Conservation (phyloP, 2,329 filamentous ascomycete genomes). For the Macrophomina tecta region DNA sequence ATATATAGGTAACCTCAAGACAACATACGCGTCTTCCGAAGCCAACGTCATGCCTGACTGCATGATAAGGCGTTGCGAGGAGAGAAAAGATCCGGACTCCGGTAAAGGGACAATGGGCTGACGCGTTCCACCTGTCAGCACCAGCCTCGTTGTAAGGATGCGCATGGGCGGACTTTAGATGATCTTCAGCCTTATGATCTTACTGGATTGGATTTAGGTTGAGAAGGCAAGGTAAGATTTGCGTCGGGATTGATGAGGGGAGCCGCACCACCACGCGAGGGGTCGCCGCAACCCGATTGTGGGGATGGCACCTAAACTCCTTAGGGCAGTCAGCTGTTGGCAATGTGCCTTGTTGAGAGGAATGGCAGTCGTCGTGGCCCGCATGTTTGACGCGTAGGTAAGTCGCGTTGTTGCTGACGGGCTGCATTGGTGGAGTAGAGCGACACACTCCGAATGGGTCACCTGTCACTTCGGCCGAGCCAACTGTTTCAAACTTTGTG, state of each 20-base stretch:
- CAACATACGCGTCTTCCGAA: conserved; percentile 14
- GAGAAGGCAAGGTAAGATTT: not conserved
- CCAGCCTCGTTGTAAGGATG: conserved; percentile 20
- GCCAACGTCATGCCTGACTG: conserved; percentile 20
- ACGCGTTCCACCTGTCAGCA: conserved; percentile 26
- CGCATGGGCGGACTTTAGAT: not conserved
- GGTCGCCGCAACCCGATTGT: conserved; percentile 10
- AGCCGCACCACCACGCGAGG: conserved; percentile 15
- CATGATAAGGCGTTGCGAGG: not conserved
- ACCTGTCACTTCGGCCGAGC: conserved; percentile 20
- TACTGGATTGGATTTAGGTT: conserved; percentile 16
- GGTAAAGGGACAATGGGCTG: conserved; percentile 4
- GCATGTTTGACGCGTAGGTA: conserved; percentile 12
- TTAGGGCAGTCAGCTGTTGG: not conserved
- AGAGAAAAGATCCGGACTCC: not conserved
- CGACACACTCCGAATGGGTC: conserved; percentile 17
- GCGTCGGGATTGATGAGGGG: conserved; percentile 24
- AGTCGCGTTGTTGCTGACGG: conserved; percentile 13
- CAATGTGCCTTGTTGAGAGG: not conserved
- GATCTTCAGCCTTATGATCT: conserved; percentile 28
- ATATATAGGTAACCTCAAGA: conserved; percentile 24
- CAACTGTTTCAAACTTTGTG: not conserved
- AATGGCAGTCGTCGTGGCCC: conserved; percentile 16
- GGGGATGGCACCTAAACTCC: conserved; percentile 4
- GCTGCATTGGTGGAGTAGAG: conserved; percentile 13